phyloP scores from a whole-genome alignment of 805 yeast species.

The Blastobotrys peoriensis region DNA sequence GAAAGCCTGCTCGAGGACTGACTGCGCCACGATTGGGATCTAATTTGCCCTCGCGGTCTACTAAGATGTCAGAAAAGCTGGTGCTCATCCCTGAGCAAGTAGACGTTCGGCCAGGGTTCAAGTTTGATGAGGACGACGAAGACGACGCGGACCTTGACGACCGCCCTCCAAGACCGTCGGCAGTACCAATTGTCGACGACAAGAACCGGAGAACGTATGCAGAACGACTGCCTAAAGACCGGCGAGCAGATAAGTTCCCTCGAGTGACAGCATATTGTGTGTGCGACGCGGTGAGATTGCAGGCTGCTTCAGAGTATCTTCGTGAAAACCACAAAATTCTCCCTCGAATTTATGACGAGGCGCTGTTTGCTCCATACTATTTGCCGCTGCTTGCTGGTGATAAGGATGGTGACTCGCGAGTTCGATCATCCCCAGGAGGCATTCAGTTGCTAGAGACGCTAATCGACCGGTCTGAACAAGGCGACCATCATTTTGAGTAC shows the following conservation, averaged over 20 bases:
- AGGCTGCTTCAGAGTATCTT: conserved; percentile 57
- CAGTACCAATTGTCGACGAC: conserved; percentile 19
- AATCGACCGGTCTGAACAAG: conserved; percentile 73
- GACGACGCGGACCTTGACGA: conserved; percentile 14
- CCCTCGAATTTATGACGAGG: conserved; percentile 87
- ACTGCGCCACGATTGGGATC: conserved; percentile 19
- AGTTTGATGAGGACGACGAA: conserved; percentile 21
- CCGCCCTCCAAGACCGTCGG: conserved; percentile 18
- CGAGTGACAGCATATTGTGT: conserved; percentile 90
- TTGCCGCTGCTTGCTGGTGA: conserved; percentile 80
- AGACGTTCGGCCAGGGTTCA: conserved; percentile 17
- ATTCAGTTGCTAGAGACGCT: conserved; percentile 61
- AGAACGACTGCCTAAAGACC: conserved; percentile 38
- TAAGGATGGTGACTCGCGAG: conserved; percentile 33
- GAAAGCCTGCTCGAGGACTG: neutral
- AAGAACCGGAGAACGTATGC: conserved; percentile 24
- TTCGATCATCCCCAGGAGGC: conserved; percentile 31
- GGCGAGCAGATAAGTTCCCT: conserved; percentile 57
- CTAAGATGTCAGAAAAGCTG: conserved; percentile 78
- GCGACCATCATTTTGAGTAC: conserved; percentile 89
- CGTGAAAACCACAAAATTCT: conserved; percentile 69
- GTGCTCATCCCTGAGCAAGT: conserved; percentile 66
- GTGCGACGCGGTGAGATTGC: conserved; percentile 72
- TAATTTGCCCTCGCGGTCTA: conserved; percentile 48
- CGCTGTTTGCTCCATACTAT: conserved; percentile 83